phyloP scores from a whole-genome alignment of 495 filamentous ascomycete species.

The Penicillium lividum region DNA sequence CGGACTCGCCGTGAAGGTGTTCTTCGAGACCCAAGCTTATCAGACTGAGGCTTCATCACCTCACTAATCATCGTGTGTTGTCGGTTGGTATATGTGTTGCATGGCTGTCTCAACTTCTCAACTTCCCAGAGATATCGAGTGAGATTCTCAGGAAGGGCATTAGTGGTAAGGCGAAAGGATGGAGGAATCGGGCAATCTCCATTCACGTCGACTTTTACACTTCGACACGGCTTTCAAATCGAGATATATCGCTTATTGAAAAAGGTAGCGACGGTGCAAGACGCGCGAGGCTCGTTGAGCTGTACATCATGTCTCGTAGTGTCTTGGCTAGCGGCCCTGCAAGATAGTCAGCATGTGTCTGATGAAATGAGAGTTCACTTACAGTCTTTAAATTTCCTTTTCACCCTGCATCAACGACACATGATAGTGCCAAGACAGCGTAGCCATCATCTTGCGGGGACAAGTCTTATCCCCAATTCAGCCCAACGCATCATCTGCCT shows the following conservation, averaged over 20 bases:
- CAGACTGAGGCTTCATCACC: not conserved
- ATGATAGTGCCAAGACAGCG: conserved; percentile 1
- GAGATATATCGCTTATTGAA: not conserved
- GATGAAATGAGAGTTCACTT: not conserved
- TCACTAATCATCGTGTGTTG: not conserved
- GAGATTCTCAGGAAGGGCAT: not conserved
- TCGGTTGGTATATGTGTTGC: not conserved
- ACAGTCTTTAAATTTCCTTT: not conserved
- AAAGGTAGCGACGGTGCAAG: not conserved
- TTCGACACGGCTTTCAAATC: too few relatives aligned
- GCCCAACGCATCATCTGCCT: not conserved
- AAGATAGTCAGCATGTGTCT: conserved; percentile 7
- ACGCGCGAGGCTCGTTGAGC: not conserved
- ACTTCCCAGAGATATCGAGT: not conserved
- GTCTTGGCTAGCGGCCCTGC: conserved; percentile 3
- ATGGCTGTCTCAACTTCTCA: not conserved
- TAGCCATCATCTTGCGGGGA: not conserved
- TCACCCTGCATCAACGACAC: not conserved
- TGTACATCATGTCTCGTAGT: not conserved
- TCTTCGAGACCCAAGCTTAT: not conserved
- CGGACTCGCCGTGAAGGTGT: not conserved
- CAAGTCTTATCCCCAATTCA: not conserved
- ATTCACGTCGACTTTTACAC: too few relatives aligned
- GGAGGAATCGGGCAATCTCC: too few relatives aligned
- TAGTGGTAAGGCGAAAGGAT: too few relatives aligned